Conservation (phyloP, 1,284 basidiomycete genomes). For the Sphagnurus paluster region DNA sequence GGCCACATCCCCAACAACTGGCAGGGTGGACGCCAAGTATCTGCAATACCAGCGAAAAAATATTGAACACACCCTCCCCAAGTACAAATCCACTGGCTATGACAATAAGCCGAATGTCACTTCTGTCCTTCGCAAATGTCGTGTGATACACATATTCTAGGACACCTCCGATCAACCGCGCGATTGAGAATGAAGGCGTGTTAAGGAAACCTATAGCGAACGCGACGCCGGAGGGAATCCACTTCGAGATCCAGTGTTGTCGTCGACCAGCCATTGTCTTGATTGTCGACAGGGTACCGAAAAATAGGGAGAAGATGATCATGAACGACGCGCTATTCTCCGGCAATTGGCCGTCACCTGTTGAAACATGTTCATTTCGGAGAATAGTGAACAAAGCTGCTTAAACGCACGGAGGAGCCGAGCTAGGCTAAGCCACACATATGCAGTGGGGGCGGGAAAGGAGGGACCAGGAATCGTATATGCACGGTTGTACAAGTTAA, state of each 20-base stretch:
- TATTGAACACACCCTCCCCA: constrained; percentile 89
- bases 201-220: constrained; percentile 93
- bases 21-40: constrained; percentile 72
- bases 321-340: constrained; percentile 80
- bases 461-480: constrained; percentile 88
- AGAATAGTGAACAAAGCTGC: background rate
- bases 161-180: constrained; percentile 86
- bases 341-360: constrained; percentile 83
- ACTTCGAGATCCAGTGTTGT: constrained; percentile 55
- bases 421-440: constrained; percentile 90
- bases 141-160: constrained; percentile 72
- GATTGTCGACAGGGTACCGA: constrained; percentile 63
- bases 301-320: constrained; percentile 72
- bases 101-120: constrained; percentile 79
- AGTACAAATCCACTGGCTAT: constrained; percentile 94
- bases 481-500: constrained; percentile 83
- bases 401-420: constrained; percentile 73
- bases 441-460: constrained; percentile 93
- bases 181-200: constrained; percentile 93
- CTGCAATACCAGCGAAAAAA: constrained; percentile 76
- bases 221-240: constrained; percentile 88
- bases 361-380: constrained; percentile 10
- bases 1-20: constrained; percentile 85
- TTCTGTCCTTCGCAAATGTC: constrained; percentile 45
- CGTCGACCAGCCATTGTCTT: constrained; percentile 62